phyloP scores from a whole-genome alignment of 2,329 filamentous ascomycete genomes.

The Dichotomopilus funicola region DNA sequence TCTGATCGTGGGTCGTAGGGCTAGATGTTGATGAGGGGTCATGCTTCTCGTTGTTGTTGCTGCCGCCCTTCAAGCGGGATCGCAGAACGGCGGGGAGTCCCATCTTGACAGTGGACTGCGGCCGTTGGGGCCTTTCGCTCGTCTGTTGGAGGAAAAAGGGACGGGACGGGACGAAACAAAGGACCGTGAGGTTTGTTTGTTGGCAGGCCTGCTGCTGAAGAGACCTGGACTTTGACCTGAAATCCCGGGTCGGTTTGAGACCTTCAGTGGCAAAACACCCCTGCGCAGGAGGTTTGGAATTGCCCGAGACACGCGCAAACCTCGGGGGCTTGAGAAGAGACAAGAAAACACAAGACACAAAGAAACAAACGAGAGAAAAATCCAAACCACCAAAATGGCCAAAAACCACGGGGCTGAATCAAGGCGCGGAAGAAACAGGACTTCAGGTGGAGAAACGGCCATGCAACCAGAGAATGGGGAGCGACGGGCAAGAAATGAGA shows the following conservation, averaged over 20 bases:
- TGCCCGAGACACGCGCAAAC: not conserved
- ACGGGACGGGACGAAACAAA: not conserved
- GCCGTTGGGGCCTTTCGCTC: not conserved
- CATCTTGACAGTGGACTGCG: slow-evolving; percentile 9
- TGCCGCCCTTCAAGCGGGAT: slow-evolving; percentile 11
- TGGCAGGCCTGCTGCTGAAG: slow-evolving; percentile 7
- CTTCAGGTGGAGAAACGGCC: not conserved
- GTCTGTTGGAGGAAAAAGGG: not conserved
- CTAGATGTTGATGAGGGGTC: slow-evolving; percentile 6
- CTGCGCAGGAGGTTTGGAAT: not conserved
- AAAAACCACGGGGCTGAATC: not conserved
- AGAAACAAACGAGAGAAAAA: too few species aligned
- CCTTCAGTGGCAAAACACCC: not conserved
- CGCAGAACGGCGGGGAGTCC: slow-evolving; percentile 19
- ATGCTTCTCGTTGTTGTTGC: slow-evolving; percentile 4
- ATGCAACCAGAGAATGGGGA: slow-evolving; percentile 1
- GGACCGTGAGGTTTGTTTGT: too few species aligned
- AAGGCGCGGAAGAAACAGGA: not conserved
- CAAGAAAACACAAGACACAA: not conserved
- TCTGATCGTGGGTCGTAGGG: slow-evolving; percentile 3
- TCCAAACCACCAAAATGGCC: too few species aligned
- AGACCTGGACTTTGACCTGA: too few species aligned
- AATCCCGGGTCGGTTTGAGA: too few species aligned
- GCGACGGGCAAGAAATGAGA: slow-evolving; percentile 8
- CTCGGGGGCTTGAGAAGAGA: not conserved